These are phyloP conservation scores for Neonectria punicea DNA, from an alignment of 2,329 filamentous ascomycete genomes.

Conservation along the genomic window DNA sequence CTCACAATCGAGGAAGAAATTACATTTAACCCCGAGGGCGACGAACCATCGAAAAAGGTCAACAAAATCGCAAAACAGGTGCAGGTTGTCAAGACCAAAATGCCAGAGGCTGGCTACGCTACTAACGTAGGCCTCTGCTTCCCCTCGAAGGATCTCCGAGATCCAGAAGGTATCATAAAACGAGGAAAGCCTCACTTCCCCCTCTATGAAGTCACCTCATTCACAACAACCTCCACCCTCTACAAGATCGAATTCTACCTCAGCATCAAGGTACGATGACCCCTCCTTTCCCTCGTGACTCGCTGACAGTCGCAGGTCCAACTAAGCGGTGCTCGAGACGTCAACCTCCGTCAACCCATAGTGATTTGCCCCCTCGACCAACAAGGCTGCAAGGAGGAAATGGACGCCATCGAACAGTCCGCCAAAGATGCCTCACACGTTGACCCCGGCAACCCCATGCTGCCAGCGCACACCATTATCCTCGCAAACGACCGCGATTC, in stretches of 20 bases:
- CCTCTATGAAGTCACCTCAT: slow-evolving; percentile 86
- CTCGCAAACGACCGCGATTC: slow-evolving; percentile 78
- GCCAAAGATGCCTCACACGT: slow-evolving; percentile 92
- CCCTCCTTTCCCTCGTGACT: slow-evolving; percentile 22
- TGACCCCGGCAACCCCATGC: slow-evolving; percentile 88
- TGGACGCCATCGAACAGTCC: slow-evolving; percentile 97
- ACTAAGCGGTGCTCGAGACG: slow-evolving; percentile 87
- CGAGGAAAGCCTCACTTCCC: slow-evolving; percentile 89
- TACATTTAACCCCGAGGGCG: slow-evolving; percentile 97
- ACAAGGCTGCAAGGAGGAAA: slow-evolving; percentile 95
- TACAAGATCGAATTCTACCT: slow-evolving; percentile 99
- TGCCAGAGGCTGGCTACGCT: slow-evolving; percentile 91
- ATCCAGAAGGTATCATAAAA: slow-evolving; percentile 87
- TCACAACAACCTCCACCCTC: slow-evolving; percentile 91
- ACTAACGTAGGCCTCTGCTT: slow-evolving; percentile 93
- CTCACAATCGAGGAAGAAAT: slow-evolving; percentile 97
- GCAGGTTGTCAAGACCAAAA: slow-evolving; percentile 81
- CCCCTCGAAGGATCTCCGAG: slow-evolving; percentile 87
- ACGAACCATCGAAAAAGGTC: slow-evolving; percentile 90
- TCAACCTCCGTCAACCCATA: slow-evolving; percentile 88
- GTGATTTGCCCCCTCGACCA: slow-evolving; percentile 97
- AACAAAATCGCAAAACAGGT: slow-evolving; percentile 88
- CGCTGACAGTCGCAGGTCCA: slow-evolving; percentile 71
- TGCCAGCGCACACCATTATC: slow-evolving; percentile 87
- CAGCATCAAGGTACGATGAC: slow-evolving; percentile 80